A percentile compares a stretch with the other conserved stretches of the same genome.
These are phyloP conservation scores for Annulohypoxylon maeteangense DNA, from an alignment of 495 filamentous ascomycete genomes.

Conservation along the genomic window DNA sequence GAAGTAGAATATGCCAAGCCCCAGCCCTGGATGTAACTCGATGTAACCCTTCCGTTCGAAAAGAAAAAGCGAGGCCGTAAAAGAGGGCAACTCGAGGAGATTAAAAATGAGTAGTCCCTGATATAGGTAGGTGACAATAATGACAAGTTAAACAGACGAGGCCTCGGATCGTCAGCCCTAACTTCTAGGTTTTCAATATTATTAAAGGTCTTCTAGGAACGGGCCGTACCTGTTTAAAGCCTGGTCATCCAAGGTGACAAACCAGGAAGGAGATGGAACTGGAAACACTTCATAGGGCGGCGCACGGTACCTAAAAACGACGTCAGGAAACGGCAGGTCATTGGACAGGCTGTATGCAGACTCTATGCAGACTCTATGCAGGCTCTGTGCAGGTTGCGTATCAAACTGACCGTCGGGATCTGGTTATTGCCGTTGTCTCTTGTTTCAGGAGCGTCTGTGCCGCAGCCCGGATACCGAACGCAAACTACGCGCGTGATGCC, in stretches of 20 bases:
- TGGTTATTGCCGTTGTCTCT: constrained; percentile 23
- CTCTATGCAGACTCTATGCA: constrained; percentile 18
- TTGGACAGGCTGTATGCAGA: constrained; percentile 23
- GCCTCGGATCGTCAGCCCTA: constrained; percentile 11
- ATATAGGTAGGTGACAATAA: background rate
- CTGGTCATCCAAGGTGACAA: background rate
- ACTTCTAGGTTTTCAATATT: background rate
- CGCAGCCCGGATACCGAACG: background rate
- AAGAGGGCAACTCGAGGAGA: background rate
- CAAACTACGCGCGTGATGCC: background rate
- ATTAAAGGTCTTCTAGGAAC: background rate
- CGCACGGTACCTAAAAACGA: background rate
- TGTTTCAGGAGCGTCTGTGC: constrained; percentile 40
- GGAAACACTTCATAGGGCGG: constrained; percentile 2
- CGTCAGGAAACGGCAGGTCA: background rate
- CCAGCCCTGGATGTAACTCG: background rate
- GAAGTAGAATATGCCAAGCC: background rate
- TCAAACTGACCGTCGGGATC: constrained; percentile 22
- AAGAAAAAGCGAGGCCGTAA: background rate
- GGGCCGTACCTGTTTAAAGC: background rate
- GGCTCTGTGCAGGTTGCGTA: constrained; percentile 24
- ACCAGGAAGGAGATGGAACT: constrained; percentile 1
- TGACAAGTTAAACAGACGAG: background rate
- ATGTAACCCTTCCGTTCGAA: background rate
- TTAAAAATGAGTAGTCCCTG: background rate